Evolutionary conservation across 768 basidiomycete species (phyloP), one percentile per base, ranked within the genome.

Genomic region (Hericium rajendrae): DNA sequence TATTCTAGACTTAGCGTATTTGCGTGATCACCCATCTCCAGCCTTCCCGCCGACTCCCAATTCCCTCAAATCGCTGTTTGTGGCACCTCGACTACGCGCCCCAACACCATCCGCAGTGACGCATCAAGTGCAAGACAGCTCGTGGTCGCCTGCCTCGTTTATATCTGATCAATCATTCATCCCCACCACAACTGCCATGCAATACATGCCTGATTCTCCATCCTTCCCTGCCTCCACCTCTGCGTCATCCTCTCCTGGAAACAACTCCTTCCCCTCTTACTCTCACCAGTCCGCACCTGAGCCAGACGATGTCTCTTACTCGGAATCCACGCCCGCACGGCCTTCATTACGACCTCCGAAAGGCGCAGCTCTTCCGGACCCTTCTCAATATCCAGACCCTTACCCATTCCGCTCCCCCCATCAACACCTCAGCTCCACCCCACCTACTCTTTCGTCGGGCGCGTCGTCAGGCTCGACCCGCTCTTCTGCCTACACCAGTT

Each of bases 401-500:
- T 83, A 86, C 70, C 83, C 85, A 24, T 82, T 78, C 58, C 79
- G 81, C 43, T 71, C 75, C 10, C 79, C 73, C 6, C 81, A 76
- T 53, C 72, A 71, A 63, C 73, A 74, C 55, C 72, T 76, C n/a
- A 71, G 74, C 59, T 72, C 71, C 40, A 62, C 67, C 4, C 72
- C 78, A 11, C 85, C 84, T 3, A 75, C 83, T 15, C 81, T 88
- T 55, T 88, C 86, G 2, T 86, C 86, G 4, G 79, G 80, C 43
- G 81, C 81, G 48, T 86, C 90, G 0, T 85, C 86, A 24, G 76
- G 78, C 1, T 88, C 87, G 4, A 81, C 85, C 6, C 79, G 88
- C 52, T 89, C 88, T 8, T 87, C 86, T 4, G 86, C 88, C 4
- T 89, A 89, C 66, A 86, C 86, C 22, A 85, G 78, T 69, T 81